phyloP scores from a whole-genome alignment of 257 asterid species.

The Anisodus acutangulus region DNA sequence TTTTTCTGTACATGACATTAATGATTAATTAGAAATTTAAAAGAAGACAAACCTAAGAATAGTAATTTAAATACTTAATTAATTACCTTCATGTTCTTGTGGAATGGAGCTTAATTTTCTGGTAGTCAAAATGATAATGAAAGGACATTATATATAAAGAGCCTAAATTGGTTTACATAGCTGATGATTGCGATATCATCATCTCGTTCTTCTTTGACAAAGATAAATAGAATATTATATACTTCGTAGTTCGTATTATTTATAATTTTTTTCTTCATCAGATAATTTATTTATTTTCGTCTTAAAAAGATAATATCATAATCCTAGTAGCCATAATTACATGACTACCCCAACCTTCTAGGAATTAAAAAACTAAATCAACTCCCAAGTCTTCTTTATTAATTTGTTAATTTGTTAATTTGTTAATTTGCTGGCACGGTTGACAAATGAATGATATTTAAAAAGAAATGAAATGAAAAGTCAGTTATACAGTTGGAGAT shows the following conservation, averaged over 20 bases:
- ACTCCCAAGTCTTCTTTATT: not conserved
- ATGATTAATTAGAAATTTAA: not conserved
- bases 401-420: not conserved
- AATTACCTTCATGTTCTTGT: constrained; percentile 9
- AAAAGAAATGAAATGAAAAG: not conserved
- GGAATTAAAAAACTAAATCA: not conserved
- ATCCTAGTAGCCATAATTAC: not conserved
- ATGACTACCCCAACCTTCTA: not conserved
- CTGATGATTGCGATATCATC: not conserved
- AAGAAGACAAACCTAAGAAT: not conserved
- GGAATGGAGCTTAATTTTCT: not conserved
- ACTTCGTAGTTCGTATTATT: not conserved
- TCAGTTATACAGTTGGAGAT: not conserved
- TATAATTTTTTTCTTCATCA: not conserved
- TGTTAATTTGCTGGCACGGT: not conserved
- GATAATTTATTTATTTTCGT: too few species aligned
- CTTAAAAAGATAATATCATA: not conserved
- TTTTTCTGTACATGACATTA: constrained; percentile 30
- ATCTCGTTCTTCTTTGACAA: not conserved
- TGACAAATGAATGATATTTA: not conserved
- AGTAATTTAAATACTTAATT: not conserved
- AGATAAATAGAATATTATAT: not conserved
- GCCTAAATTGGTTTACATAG: not conserved
- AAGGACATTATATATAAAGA: not conserved
- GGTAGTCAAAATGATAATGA: constrained; percentile 27